Percentiles rank a stretch among this genome's conserved stretches.
Conservation (phyloP, 208 protist species). For the Acanthamoeba triangularis region DNA sequence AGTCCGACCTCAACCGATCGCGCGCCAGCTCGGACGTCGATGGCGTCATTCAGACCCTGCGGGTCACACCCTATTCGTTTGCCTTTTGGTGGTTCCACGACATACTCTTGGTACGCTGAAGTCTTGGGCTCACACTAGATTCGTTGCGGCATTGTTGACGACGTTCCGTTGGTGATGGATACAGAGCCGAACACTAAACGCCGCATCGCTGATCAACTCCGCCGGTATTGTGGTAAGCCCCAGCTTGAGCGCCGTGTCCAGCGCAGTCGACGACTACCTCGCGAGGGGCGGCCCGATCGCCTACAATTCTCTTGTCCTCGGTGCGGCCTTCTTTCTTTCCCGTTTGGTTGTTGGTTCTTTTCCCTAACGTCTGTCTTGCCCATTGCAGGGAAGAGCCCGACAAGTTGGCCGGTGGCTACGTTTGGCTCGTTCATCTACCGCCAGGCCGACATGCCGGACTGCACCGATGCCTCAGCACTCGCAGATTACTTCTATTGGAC, state of each 20-base stretch:
- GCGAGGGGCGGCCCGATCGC: background rate
- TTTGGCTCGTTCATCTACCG: background rate
- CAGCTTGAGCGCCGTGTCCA: background rate
- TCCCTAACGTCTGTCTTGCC: background rate
- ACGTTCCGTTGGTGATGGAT: background rate
- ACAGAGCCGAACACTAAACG: background rate
- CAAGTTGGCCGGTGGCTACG: background rate
- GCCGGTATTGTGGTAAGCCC: background rate
- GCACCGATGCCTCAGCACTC: background rate
- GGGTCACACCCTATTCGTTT: background rate
- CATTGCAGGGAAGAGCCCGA: background rate
- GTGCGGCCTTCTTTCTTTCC: background rate
- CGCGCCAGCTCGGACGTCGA: background rate
- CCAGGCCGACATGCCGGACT: background rate
- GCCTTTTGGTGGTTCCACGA: constrained; percentile 2
- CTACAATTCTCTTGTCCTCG: background rate
- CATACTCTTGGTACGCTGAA: background rate
- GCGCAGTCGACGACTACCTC: background rate
- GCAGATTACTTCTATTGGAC: background rate
- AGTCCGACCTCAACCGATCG: background rate
- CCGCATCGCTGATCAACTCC: background rate
- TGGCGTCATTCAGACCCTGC: background rate
- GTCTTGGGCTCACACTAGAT: no score
- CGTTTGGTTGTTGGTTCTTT: background rate
- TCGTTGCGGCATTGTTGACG: no score